Evolutionary conservation across 1,284 basidiomycete species (phyloP), one percentile per base, ranked within the genome.

Genomic region (Melampsora medusae): DNA sequence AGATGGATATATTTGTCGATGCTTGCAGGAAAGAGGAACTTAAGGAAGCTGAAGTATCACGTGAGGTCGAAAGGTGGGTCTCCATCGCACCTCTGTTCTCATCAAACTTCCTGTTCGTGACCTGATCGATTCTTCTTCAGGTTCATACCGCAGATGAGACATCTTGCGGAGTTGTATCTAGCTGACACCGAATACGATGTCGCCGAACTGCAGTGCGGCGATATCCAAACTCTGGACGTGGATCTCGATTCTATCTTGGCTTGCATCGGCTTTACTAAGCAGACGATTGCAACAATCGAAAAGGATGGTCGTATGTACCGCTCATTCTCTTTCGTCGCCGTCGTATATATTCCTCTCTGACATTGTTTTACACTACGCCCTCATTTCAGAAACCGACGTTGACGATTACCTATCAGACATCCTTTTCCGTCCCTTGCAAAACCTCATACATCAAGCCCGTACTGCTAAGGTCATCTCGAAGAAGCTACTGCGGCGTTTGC

Each of bases 221-320:
- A 91, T 80, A 88, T 90, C 1, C 84, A 89, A 60, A 87, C 89
- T 17, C 89, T 95, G 80, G 94, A 97, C 81, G 87, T 90, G 78
- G 94, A 97, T 83, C 86, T 97, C 9, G 94, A 97, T 82, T 91
- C 91, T 82, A 93, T 97, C 82, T 89, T 91, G 33, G 93, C 92
- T 9, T 92, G 93, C 1, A 88, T 96, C 69, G 92, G 91, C 1
- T 87, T 94, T 77, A 89, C 91, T 48, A 92, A 93, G 85, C 93
- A 93, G 4, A 89, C 90, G 4, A 87, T 97, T n/a, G 85, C 87
- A 22, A 85, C 86, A 1, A 85, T 92, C 46, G 82, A 92, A 62
- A 87, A 88, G 78, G 94, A 96, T 79, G 88, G 90, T 77, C 92
- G 91, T 91, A 77, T 70, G 85, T 79, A 12, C 31, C 22, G 4